phyloP scores from a whole-genome alignment of 176 grass and related monocot genomes.

The Phoenix roebelenii region DNA sequence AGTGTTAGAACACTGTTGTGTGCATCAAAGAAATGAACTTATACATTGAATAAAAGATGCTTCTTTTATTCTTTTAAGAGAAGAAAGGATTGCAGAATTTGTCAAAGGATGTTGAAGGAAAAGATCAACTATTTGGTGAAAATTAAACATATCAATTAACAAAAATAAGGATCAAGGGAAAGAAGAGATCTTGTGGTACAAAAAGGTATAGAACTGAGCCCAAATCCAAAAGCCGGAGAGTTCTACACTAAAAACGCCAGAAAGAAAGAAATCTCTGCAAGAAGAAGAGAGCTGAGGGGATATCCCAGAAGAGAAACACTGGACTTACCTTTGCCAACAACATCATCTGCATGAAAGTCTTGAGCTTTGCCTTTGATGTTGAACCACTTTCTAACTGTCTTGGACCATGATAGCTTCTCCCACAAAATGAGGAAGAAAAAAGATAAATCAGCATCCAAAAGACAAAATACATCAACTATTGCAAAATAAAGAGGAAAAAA shows the following conservation, averaged over 20 bases:
- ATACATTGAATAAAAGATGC: no score
- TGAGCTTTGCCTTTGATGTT: conserved; percentile 79
- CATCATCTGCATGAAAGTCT: conserved; percentile 64
- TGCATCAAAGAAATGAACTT: neutral
- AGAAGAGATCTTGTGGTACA: no score
- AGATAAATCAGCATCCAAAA: conserved; percentile 20
- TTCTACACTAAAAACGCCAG: neutral
- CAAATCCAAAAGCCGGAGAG: no score
- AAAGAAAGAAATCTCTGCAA: neutral
- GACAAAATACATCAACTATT: conserved; percentile 9
- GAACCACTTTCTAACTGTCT: conserved; percentile 91
- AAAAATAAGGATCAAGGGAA: no score
- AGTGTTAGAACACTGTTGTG: conserved; percentile 5
- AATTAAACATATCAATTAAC: no score
- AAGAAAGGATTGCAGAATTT: neutral
- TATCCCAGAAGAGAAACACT: neutral
- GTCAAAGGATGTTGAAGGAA: no score
- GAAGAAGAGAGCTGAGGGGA: neutral
- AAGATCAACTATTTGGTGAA: no score
- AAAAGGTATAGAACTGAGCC: no score
- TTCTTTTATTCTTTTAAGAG: neutral
- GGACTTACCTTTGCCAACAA: conserved; percentile 40
- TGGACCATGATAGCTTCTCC: conserved; percentile 84
- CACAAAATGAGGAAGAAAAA: conserved; percentile 17
- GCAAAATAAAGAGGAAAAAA: conserved; percentile 1